Evolutionary conservation across 257 asterid genomes (phyloP).

Genomic region (Jaltomata sinuosa): DNA sequence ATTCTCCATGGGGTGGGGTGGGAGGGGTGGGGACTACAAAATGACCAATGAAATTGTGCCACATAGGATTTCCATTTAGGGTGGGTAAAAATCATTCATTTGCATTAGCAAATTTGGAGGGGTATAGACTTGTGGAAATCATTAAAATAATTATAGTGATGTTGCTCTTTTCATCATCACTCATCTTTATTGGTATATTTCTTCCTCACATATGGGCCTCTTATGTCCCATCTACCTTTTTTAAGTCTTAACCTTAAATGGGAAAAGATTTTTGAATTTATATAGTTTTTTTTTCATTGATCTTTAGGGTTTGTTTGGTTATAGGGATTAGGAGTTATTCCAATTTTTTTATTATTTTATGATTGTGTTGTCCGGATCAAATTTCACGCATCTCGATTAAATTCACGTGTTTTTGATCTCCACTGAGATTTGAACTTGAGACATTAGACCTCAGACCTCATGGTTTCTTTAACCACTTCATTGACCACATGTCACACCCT

Average conservation of each 20-base stretch:
- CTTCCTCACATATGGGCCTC: background rate
- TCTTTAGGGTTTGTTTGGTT: background rate
- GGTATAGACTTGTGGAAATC: background rate
- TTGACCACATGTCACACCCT: too few species aligned
- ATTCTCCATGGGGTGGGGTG: background rate
- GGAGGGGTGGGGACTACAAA: too few species aligned
- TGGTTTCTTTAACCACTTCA: too few species aligned
- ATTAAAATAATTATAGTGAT: background rate
- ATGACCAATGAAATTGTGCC: background rate
- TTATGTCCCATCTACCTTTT: background rate
- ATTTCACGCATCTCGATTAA: too few species aligned
- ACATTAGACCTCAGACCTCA: too few species aligned
- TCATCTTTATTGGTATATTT: background rate
- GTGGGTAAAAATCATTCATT: background rate
- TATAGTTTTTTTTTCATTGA: background rate
- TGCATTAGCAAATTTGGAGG: background rate
- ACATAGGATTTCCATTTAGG: background rate
- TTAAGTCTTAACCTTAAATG: background rate
- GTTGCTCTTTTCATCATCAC: background rate
- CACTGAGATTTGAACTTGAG: too few species aligned
- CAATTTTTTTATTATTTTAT: too few species aligned
- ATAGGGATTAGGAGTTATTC: background rate
- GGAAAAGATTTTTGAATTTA: background rate
- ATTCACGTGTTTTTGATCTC: too few species aligned
- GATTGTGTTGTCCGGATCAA: too few species aligned